Base-by-base conservation (phyloP, 257 asterid genomes). In the Scutellaria galericulata region DNA sequence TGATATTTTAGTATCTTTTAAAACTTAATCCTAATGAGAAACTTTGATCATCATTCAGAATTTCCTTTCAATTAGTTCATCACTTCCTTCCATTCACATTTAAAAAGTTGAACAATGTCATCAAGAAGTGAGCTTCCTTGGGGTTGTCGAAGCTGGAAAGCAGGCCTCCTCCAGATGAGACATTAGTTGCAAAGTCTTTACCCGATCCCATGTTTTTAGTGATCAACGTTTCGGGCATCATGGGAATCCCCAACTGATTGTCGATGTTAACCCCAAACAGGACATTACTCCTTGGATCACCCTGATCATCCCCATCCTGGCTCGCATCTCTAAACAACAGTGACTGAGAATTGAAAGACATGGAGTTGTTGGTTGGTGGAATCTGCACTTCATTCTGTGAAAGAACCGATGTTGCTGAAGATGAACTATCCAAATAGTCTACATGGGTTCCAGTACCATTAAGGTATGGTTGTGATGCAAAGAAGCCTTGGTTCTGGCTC, bases 381-480 rank as follows among this genome's bases (percentile, higher is more conserved):
- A 83, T 74, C 39, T 82, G 93, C 70, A 66, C 86, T 72, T 93
- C 92, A 57, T 88, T 88, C 70, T 89, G 97, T 39, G 96, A 83
- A 71, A 93, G 84, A 78, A 89, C 95, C 6, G 98, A 91, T 60
- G 98, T 90, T 41, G 93, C 96, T 9, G 97, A 91, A 58, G 97
- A 93, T 18, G 96, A 89, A 80, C 96, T 85, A 65, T 94, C 97
- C 81, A 91, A 75, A 79, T 91, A 91, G 79, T 93, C 97, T 71
- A 86, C 65, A 6, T 85, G 96, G 7, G 84, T 64, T 67, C 87
- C 97, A 45, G 86, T 55, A 45, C 79, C 81, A 65, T 82, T 88
- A 35, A 75, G 79, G 78, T 78, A 91, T 4, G 86, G 53, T 9
- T 80, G 97, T 15, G 92, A 86, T 39, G 84, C 76, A 55, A 85